phyloP scores from a whole-genome alignment of 352 stramenopile genomes.

The Globisporangium takayamanum region DNA sequence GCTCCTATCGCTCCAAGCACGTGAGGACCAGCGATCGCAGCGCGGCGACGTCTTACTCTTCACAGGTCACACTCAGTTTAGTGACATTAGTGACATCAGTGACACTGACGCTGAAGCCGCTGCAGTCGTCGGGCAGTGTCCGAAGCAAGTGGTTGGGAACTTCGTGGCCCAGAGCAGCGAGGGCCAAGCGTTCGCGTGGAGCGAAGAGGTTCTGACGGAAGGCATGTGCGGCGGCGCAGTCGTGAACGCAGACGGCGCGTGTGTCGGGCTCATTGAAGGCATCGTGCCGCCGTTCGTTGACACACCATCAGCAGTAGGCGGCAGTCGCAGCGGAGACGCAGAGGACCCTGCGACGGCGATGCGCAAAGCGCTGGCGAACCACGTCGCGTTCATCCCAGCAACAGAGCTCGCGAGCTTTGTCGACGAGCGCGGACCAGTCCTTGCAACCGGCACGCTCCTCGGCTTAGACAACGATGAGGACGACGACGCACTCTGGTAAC shows the following conservation, averaged over 20 bases:
- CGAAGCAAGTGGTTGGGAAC: slow-evolving; percentile 42
- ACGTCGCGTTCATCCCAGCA: slow-evolving; percentile 63
- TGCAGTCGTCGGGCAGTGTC: slow-evolving; percentile 23
- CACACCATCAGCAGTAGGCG: slow-evolving; percentile 11
- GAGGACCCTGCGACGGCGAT: slow-evolving; percentile 27
- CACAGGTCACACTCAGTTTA: slow-evolving; percentile 38
- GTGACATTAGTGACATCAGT: not conserved
- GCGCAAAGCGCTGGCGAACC: slow-evolving; percentile 58
- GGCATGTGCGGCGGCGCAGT: slow-evolving; percentile 80
- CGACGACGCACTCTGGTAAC: slow-evolving; percentile 14
- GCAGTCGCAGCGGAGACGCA: slow-evolving; percentile 19
- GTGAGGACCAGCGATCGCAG: slow-evolving; percentile 7
- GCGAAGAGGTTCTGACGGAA: slow-evolving; percentile 64
- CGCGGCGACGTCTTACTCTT: slow-evolving; percentile 45
- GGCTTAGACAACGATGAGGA: slow-evolving; percentile 11
- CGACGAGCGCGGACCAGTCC: slow-evolving; percentile 17
- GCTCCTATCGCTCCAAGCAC: slow-evolving; percentile 25
- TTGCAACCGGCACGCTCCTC: slow-evolving; percentile 35
- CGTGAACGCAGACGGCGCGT: slow-evolving; percentile 29
- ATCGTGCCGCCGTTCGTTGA: slow-evolving; percentile 50
- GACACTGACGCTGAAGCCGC: slow-evolving; percentile 8
- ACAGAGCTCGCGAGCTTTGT: slow-evolving; percentile 45
- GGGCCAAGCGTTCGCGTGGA: slow-evolving; percentile 70
- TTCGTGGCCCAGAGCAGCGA: slow-evolving; percentile 55
- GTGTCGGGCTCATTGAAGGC: slow-evolving; percentile 69